Conservation (phyloP, 208 protist genomes). For the Trypanosoma mega region DNA sequence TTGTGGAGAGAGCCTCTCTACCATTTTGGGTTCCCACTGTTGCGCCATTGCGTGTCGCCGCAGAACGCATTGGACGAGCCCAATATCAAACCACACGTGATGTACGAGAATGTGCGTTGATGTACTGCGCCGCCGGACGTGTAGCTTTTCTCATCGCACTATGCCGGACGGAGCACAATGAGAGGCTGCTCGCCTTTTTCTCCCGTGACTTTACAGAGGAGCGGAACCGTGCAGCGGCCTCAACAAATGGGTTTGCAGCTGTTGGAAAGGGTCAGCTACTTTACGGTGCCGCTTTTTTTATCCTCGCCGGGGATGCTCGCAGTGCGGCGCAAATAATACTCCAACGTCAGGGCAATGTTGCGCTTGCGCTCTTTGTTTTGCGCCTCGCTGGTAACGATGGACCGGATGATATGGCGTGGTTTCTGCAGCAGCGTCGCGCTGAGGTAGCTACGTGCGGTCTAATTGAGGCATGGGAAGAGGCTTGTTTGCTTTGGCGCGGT, state of each 20-base stretch:
- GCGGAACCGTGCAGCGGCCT: slow-evolving; percentile 69
- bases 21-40: slow-evolving; percentile 69
- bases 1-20: slow-evolving; percentile 57
- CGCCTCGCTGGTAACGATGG: slow-evolving; percentile 39
- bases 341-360: slow-evolving; percentile 65
- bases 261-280: slow-evolving; percentile 83
- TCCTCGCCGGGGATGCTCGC: slow-evolving; percentile 84
- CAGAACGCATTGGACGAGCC: slow-evolving; percentile 72
- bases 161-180: slow-evolving; percentile 86
- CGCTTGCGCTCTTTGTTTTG: slow-evolving; percentile 77
- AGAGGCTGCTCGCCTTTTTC: slow-evolving; percentile 87
- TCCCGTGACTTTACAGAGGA: slow-evolving; percentile 77
- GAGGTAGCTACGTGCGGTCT: slow-evolving; percentile 14
- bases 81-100: slow-evolving; percentile 77
- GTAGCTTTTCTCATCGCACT: slow-evolving; percentile 84
- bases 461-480: slow-evolving; percentile 66
- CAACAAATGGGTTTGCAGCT: slow-evolving; percentile 90
- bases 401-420: slow-evolving; percentile 35
- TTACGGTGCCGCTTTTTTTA: slow-evolving; percentile 93
- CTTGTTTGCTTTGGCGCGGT: slow-evolving; percentile 60
- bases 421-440: slow-evolving; percentile 27
- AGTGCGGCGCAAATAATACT: slow-evolving; percentile 87
- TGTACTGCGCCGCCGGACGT: slow-evolving; percentile 87
- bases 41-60: slow-evolving; percentile 53
- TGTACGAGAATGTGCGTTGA: slow-evolving; percentile 78